Evolutionary conservation across 2,329 filamentous ascomycete genomes (phyloP), one percentile per base, ranked within the genome.

Genomic region (Stachybotrys chlorohalonatus): DNA sequence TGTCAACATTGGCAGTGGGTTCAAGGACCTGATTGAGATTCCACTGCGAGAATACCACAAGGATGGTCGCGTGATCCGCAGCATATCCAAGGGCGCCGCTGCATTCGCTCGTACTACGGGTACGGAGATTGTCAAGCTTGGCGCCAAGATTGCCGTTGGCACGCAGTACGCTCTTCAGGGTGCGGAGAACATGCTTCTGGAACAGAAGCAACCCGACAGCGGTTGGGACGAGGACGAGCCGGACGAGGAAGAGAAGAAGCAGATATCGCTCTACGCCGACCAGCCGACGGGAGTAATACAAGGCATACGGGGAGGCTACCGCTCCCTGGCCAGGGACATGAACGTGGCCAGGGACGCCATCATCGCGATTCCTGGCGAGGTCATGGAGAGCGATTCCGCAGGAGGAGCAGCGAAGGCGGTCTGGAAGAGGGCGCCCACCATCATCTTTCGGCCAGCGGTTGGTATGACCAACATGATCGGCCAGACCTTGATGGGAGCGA

Each of bases 91-190:
- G 71, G 94, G 95, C 2, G 91, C 92, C 0, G 76, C 86, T 8
- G 87, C 90, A 2, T 99, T 99, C 70, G 92, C 90, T 42, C 92
- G 89, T 64, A 96, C 91, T 1, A 99, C 94, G 0, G 92, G 92
- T 3, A 95, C 88, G 0, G 94, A 96, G 66, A 79, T 97, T n/a
- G 88, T 96, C 59, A 94, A 94, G 64, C 78, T 99, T 0, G 93
- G 94, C 11, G 94, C 94, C 49, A 97, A 96, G 70, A 77, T 97
- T 52, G 93, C 93, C 1, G 89, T 97, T 52, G 94, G 94, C 39
- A 96, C 95, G 3, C 94, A 97, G 65, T 94, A 88, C n/a, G 84
- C 92, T 15, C 81, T 99, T 1, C 88, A 96, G 66, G 89, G 88
- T 16, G 91, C 92, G 0, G 95, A 99, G 69, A 89, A 83, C 16